Conservation (phyloP, 2,329 filamentous ascomycete genomes). For the Aspergillus quadricinctus region DNA sequence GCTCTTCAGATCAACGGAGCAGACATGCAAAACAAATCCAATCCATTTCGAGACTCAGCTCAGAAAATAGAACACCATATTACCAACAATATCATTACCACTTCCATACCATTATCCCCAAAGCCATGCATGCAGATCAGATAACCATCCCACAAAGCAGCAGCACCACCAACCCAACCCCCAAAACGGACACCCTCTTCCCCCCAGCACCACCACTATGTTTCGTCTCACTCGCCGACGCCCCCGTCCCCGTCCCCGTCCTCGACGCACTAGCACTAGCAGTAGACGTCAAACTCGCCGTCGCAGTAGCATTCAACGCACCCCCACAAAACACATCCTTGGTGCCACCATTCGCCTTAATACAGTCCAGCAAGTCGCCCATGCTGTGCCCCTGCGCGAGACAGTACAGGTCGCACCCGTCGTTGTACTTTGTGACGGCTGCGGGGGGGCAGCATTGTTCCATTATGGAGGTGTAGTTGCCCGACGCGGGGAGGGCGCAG, state of each 20-base stretch:
- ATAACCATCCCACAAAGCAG: not conserved
- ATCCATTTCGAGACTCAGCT: too few relatives aligned
- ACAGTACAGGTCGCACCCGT: slow-evolving; percentile 51
- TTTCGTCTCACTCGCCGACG: not conserved
- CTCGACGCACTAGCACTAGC: not conserved
- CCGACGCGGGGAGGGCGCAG: slow-evolving; percentile 41
- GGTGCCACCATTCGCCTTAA: slow-evolving; percentile 38
- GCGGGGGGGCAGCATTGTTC: slow-evolving; percentile 45
- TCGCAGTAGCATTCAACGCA: slow-evolving; percentile 36
- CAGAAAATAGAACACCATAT: too few relatives aligned
- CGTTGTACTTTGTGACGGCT: slow-evolving; percentile 43
- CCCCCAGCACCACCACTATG: not conserved
- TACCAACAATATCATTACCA: too few relatives aligned
- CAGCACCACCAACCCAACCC: not conserved
- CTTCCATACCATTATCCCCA: too few relatives aligned
- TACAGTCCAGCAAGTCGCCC: slow-evolving; percentile 35
- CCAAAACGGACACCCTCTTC: not conserved
- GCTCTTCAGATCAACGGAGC: too few relatives aligned
- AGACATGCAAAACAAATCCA: too few relatives aligned
- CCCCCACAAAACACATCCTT: slow-evolving; percentile 45
- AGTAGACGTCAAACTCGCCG: slow-evolving; percentile 17
- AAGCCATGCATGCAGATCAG: not conserved
- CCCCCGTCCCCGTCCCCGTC: slow-evolving; percentile 11
- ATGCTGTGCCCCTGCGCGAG: slow-evolving; percentile 40
- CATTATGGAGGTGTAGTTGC: slow-evolving; percentile 44